phyloP scores from a whole-genome alignment of 1,139 yeast species.

The Eremothecium sinecaudum region DNA sequence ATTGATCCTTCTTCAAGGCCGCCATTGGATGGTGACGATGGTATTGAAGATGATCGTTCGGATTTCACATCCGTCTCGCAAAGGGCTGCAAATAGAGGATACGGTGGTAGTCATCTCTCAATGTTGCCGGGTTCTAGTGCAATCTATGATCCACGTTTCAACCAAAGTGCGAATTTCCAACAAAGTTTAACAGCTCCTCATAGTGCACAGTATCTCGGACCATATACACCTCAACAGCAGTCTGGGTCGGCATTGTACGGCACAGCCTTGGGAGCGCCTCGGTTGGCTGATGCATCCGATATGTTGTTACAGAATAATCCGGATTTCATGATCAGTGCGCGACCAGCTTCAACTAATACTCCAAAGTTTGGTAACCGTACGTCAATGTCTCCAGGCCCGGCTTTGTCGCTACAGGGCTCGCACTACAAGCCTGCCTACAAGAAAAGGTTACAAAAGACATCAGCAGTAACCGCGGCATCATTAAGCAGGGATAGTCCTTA shows the following conservation, averaged over 20 bases:
- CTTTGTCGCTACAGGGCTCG: conserved; percentile 11
- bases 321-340: conserved; percentile 38
- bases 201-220: conserved; percentile 1
- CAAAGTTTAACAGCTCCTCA: background rate
- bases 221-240: background rate
- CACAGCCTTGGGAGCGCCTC: conserved; percentile 1
- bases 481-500: conserved; percentile 15
- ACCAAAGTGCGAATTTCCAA: background rate
- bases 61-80: conserved; percentile 76
- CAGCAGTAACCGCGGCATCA: conserved; percentile 29
- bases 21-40: conserved; percentile 17
- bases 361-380: conserved; percentile 10
- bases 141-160: background rate
- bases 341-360: conserved; percentile 10
- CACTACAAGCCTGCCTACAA: conserved; percentile 34
- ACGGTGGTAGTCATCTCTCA: conserved; percentile 23
- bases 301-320: conserved; percentile 44
- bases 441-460: conserved; percentile 26
- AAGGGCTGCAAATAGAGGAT: conserved; percentile 60
- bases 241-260: background rate
- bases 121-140: conserved; percentile 5
- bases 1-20: conserved; percentile 17
- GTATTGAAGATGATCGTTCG: conserved; percentile 33
- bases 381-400: conserved; percentile 11
- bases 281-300: conserved; percentile 36